phyloP scores from a whole-genome alignment of 2,329 filamentous ascomycete genomes.

The Fusarium sp. region DNA sequence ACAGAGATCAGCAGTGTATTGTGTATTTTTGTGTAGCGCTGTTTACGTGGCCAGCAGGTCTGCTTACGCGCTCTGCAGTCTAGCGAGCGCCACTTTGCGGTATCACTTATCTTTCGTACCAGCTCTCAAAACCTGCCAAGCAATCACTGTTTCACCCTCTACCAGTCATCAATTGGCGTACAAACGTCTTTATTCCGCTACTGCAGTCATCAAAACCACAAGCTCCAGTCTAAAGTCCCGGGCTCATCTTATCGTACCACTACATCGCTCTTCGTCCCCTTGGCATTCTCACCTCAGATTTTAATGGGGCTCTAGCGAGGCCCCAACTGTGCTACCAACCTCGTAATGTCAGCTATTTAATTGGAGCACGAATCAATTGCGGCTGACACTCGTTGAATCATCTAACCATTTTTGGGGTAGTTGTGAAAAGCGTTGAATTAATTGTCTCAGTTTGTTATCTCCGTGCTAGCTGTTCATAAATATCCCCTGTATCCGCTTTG shows the following conservation, averaged over 20 bases:
- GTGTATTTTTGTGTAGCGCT: too few species aligned
- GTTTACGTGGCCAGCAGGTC: too few species aligned
- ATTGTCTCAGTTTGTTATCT: neutral
- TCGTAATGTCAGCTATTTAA: neutral
- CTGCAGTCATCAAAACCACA: neutral
- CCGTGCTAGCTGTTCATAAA: neutral
- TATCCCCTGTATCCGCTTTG: neutral
- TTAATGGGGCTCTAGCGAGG: constrained; percentile 1
- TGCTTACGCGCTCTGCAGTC: neutral
- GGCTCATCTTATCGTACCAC: neutral
- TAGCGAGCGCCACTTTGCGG: neutral
- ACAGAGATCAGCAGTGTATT: too few species aligned
- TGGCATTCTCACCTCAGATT: constrained; percentile 25
- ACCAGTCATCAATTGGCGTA: neutral
- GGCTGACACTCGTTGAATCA: constrained; percentile 13
- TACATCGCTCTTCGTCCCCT: neutral
- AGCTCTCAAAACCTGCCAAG: too few species aligned
- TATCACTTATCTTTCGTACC: neutral
- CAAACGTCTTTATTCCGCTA: neutral
- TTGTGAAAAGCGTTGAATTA: neutral
- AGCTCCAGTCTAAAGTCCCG: neutral
- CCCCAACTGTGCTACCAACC: constrained; percentile 19
- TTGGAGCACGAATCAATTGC: constrained; percentile 3
- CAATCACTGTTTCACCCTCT: neutral
- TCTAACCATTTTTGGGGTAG: constrained; percentile 13